A percentile compares a stretch with the other conserved stretches of the same genome.
These are phyloP conservation scores for Tolypocladium ophioglossoides DNA, from an alignment of 2,329 filamentous ascomycete genomes.

Conservation along the genomic window DNA sequence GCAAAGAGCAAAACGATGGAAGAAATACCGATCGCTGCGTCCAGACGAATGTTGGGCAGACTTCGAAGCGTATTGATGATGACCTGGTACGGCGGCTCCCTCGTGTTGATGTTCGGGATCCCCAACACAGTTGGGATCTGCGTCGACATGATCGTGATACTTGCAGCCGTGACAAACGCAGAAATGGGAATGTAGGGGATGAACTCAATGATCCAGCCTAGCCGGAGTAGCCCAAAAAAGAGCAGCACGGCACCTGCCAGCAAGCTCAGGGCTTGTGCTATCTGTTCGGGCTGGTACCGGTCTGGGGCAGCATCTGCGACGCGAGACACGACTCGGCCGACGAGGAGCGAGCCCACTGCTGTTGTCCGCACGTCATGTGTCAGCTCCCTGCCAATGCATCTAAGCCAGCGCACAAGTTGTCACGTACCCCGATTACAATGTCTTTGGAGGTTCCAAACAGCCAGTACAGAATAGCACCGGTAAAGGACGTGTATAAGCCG, in stretches of 20 bases:
- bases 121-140: conserved; percentile 35
- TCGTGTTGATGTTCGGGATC: conserved; percentile 31
- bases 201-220: conserved; percentile 40
- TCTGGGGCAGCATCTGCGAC: conserved; percentile 23
- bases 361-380: conserved; percentile 36
- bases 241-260: conserved; percentile 33
- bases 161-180: conserved; percentile 39
- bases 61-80: conserved; percentile 31
- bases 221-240: conserved; percentile 32
- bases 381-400: background rate
- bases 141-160: conserved; percentile 38
- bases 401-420: background rate
- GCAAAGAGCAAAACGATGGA: conserved; percentile 56
- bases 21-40: conserved; percentile 63
- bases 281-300: conserved; percentile 24
- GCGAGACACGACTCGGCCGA: conserved; percentile 32
- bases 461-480: conserved; percentile 73
- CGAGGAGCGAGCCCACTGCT: conserved; percentile 39
- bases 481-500: conserved; percentile 74
- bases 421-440: conserved; percentile 60
- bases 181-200: conserved; percentile 39
- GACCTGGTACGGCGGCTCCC: conserved; percentile 32
- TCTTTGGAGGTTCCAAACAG: conserved; percentile 78
- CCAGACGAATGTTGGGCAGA: conserved; percentile 37
- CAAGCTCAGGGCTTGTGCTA: conserved; percentile 33